These are phyloP conservation scores for Deuterostichococcus epilithicus DNA, from an alignment of 139 green algal genomes.

Conservation along the genomic window DNA sequence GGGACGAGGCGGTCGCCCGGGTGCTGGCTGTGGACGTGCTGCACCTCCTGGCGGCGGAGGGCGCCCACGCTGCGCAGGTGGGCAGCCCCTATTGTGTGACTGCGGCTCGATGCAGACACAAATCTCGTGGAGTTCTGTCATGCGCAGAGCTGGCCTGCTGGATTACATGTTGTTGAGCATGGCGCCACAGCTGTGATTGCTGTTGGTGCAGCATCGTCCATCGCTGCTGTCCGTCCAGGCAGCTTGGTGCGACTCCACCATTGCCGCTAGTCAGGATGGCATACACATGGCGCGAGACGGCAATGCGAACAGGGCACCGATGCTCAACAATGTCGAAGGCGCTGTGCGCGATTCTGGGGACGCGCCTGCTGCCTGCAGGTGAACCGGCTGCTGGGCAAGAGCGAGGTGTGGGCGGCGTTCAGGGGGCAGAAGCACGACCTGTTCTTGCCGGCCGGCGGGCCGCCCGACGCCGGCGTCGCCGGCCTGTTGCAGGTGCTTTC, in stretches of 20 bases:
- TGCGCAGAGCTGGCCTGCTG: too few relatives aligned
- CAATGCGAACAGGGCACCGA: too few relatives aligned
- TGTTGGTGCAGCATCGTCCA: too few relatives aligned
- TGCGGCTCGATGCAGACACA: too few relatives aligned
- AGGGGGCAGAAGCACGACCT: conserved; percentile 75
- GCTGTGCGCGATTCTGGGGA: background rate
- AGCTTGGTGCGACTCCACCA: too few relatives aligned
- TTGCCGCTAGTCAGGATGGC: too few relatives aligned
- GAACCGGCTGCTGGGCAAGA: conserved; percentile 8
- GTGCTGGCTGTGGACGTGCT: conserved; percentile 80
- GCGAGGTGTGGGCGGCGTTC: conserved; percentile 74
- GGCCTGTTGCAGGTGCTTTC: conserved; percentile 45
- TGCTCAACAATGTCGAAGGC: background rate
- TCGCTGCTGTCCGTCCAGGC: too few relatives aligned
- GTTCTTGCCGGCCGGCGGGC: conserved; percentile 71
- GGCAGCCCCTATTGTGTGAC: too few relatives aligned
- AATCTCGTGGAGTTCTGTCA: too few relatives aligned
- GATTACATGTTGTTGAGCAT: too few relatives aligned
- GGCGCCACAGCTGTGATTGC: too few relatives aligned
- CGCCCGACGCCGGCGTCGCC: conserved; percentile 51
- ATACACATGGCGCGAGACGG: too few relatives aligned
- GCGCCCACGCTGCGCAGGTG: conserved; percentile 32
- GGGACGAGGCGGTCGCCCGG: conserved; percentile 59
- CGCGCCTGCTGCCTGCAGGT: conserved; percentile 19
- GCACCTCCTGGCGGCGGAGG: conserved; percentile 54